phyloP scores from a whole-genome alignment of 768 basidiomycete genomes.

The Phlebiopsis flavidoalba region DNA sequence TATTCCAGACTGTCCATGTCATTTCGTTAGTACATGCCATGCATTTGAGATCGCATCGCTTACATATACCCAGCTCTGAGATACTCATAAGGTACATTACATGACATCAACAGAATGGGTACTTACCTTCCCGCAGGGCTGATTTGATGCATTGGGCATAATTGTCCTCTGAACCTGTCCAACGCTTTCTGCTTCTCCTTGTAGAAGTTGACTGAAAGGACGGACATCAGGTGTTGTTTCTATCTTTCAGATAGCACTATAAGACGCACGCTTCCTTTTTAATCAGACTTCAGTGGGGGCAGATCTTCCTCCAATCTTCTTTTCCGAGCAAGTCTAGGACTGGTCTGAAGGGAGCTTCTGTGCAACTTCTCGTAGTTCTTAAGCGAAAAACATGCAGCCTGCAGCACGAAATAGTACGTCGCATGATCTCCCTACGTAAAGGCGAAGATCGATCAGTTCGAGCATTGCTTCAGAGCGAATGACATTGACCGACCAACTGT shows the following conservation, averaged over 20 bases:
- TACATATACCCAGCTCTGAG: conserved; percentile 68
- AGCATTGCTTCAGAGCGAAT: not conserved
- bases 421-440: conserved; percentile 60
- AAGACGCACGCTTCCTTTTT: conserved; percentile 62
- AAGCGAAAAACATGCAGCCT: conserved; percentile 62
- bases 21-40: not conserved
- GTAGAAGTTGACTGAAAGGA: conserved; percentile 68
- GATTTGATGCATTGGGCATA: conserved; percentile 56
- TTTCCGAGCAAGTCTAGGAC: conserved; percentile 57
- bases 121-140: conserved; percentile 66
- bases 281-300: conserved; percentile 74
- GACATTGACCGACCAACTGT: conserved; percentile 52
- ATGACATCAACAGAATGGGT: not conserved
- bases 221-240: not conserved
- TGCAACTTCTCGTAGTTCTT: conserved; percentile 51
- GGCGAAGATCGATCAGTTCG: not conserved
- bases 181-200: conserved; percentile 57
- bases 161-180: conserved; percentile 45
- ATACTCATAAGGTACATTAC: not conserved
- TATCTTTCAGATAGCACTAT: not conserved
- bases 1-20: conserved; percentile 72
- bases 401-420: conserved; percentile 77
- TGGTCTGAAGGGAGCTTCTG: conserved; percentile 56
- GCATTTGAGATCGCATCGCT: conserved; percentile 19
- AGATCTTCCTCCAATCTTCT: conserved; percentile 61